phyloP scores from a whole-genome alignment of 371 early-diverging fungal genomes.

The Smittium culicis region DNA sequence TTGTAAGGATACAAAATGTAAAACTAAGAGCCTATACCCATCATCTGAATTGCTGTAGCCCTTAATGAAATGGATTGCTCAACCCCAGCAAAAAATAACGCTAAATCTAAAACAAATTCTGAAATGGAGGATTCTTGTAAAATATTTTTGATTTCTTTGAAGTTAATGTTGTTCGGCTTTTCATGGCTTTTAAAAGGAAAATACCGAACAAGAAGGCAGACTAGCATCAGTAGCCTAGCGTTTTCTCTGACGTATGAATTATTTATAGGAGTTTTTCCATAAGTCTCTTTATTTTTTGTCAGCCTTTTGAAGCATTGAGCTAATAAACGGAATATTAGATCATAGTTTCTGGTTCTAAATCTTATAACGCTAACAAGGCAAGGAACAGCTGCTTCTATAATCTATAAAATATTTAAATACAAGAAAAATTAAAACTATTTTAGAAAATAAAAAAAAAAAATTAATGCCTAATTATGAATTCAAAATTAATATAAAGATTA shows the following conservation, averaged over 20 bases:
- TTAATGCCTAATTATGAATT: too few relatives aligned
- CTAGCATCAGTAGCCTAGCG: constrained; percentile 44
- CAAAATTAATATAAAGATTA: background rate
- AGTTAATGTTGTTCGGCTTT: constrained; percentile 22
- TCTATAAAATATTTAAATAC: background rate
- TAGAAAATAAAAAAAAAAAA: background rate
- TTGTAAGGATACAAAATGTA: too few relatives aligned
- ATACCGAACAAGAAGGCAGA: constrained; percentile 51
- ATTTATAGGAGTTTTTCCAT: constrained; percentile 16
- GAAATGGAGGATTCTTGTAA: constrained; percentile 13
- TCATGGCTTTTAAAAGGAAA: constrained; percentile 59
- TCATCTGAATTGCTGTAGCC: constrained; percentile 22
- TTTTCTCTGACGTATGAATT: constrained; percentile 28
- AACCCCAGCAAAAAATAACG: constrained; percentile 18
- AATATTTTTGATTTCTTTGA: constrained; percentile 30
- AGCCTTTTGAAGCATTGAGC: constrained; percentile 38
- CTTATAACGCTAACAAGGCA: constrained; percentile 57
- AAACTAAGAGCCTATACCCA: too few relatives aligned
- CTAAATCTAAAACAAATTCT: constrained; percentile 15
- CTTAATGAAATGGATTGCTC: constrained; percentile 17
- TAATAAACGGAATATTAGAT: constrained; percentile 48
- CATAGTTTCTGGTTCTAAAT: constrained; percentile 44
- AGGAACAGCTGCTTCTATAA: constrained; percentile 50
- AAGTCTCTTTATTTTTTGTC: constrained; percentile 21
- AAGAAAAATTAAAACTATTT: background rate